Evolutionary conservation across 2,329 filamentous ascomycete species (phyloP).

Genomic region (Aureobasidium pullulans): DNA sequence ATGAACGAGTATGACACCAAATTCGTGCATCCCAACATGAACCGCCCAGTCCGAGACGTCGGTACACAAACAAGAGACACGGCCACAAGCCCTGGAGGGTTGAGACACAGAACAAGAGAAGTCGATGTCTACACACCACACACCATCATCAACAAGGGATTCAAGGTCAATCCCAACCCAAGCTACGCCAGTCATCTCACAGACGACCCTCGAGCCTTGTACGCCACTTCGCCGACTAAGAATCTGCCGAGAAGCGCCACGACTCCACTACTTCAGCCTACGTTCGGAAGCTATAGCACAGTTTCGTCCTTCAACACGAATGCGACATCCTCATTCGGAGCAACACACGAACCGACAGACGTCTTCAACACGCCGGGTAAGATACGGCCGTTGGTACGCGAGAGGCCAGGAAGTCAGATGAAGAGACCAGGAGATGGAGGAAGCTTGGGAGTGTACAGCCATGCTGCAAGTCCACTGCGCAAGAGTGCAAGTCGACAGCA

Average conservation of each 20-base stretch:
- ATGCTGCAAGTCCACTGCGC: slow-evolving; percentile 74
- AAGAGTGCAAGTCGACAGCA: slow-evolving; percentile 57
- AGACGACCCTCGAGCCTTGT: slow-evolving; percentile 12
- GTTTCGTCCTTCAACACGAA: slow-evolving; percentile 11
- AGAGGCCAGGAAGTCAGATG: slow-evolving; percentile 20
- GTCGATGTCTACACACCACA: slow-evolving; percentile 58
- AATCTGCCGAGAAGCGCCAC: slow-evolving; percentile 43
- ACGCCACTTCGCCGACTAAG: slow-evolving; percentile 15
- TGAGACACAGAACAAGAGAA: slow-evolving; percentile 30
- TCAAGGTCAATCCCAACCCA: slow-evolving; percentile 75
- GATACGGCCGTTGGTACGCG: slow-evolving; percentile 25
- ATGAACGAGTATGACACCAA: slow-evolving; percentile 94
- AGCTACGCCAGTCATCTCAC: slow-evolving; percentile 55
- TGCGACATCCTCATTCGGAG: slow-evolving; percentile 19
- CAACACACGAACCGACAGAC: slow-evolving; percentile 23
- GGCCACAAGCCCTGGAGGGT: slow-evolving; percentile 25
- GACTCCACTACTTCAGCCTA: slow-evolving; percentile 51
- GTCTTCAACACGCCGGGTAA: slow-evolving; percentile 31
- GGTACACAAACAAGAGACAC: slow-evolving; percentile 63
- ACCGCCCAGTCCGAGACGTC: slow-evolving; percentile 69
- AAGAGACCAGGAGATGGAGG: slow-evolving; percentile 52
- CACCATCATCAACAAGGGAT: slow-evolving; percentile 63
- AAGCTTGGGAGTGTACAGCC: slow-evolving; percentile 70
- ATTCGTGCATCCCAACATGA: slow-evolving; percentile 84
- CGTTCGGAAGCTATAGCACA: slow-evolving; percentile 16